These are phyloP conservation scores for Mycena chlorophos DNA, from an alignment of 768 basidiomycete species.

Conservation along the genomic window DNA sequence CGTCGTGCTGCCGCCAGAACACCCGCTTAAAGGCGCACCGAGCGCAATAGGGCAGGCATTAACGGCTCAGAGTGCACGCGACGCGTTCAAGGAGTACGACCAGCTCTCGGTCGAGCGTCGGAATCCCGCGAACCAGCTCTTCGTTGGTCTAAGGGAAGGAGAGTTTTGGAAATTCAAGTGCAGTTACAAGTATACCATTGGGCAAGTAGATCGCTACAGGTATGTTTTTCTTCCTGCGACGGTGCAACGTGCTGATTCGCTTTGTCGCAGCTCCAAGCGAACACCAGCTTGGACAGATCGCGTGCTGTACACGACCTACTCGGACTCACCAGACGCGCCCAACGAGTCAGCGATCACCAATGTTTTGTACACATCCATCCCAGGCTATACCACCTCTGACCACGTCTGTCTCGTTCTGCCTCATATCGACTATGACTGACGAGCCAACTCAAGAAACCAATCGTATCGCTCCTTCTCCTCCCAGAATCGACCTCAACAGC, in stretches of 20 bases:
- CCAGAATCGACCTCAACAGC: slow-evolving; percentile 40
- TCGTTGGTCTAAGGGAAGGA: slow-evolving; percentile 79
- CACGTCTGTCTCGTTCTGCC: slow-evolving; percentile 55
- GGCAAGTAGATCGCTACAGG: slow-evolving; percentile 83
- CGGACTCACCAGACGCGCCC: slow-evolving; percentile 56
- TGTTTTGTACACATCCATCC: slow-evolving; percentile 75
- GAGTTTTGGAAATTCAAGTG: slow-evolving; percentile 88
- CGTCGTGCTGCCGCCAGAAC: slow-evolving; percentile 59
- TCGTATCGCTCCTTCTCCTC: slow-evolving; percentile 71
- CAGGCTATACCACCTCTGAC: slow-evolving; percentile 85
- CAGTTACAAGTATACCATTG: slow-evolving; percentile 85
- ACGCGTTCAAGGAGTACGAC: slow-evolving; percentile 68
- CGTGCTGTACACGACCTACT: slow-evolving; percentile 78
- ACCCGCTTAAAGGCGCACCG: slow-evolving; percentile 41
- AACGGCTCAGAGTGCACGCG: slow-evolving; percentile 52
- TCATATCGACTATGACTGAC: slow-evolving; percentile 1
- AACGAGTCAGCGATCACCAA: slow-evolving; percentile 59
- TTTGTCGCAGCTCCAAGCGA: slow-evolving; percentile 55
- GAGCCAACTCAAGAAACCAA: slow-evolving; percentile 81
- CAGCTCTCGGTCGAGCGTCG: slow-evolving; percentile 65
- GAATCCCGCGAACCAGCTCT: slow-evolving; percentile 53
- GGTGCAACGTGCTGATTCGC: slow-evolving; percentile 1
- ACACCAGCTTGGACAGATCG: slow-evolving; percentile 93
- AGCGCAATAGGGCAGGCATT: slow-evolving; percentile 40
- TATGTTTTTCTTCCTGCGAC: slow-evolving; percentile 32